These are phyloP conservation scores for Lolium perenne DNA, from an alignment of 176 grass and related monocot species.

Conservation along the genomic window DNA sequence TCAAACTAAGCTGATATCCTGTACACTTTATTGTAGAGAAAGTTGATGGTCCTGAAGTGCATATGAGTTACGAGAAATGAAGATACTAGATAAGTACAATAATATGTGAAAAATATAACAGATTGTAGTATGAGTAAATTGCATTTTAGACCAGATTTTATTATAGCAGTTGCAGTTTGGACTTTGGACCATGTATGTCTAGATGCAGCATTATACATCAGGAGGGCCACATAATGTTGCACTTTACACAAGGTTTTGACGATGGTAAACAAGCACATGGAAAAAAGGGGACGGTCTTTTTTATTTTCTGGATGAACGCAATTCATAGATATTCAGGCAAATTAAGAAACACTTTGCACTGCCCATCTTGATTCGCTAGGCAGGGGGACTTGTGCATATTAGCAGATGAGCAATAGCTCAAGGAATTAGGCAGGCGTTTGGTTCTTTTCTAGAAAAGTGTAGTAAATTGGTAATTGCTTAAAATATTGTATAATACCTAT, in stretches of 20 bases:
- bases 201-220: conserved; percentile 16
- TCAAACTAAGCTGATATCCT: not conserved
- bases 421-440: conserved; percentile 4
- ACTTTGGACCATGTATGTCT: conserved; percentile 3
- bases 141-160: conserved; percentile 18
- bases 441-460: conserved; percentile 7
- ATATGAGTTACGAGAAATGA: not conserved
- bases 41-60: not conserved
- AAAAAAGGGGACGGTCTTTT: not conserved
- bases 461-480: not conserved
- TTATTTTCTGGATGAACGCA: not conserved
- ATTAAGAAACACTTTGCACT: not conserved
- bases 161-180: not conserved
- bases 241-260: not conserved
- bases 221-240: not conserved
- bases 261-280: not conserved
- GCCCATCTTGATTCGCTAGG: conserved; percentile 1
- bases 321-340: not conserved
- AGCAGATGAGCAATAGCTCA: not conserved
- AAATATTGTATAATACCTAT: not conserved
- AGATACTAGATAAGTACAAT: not conserved
- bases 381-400: not conserved
- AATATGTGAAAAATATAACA: not conserved
- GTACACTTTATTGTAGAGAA: not conserved
- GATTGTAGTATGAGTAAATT: not conserved